Evolutionary conservation across 805 yeast genomes (phyloP).

Genomic region (Pichia kluyveri): DNA sequence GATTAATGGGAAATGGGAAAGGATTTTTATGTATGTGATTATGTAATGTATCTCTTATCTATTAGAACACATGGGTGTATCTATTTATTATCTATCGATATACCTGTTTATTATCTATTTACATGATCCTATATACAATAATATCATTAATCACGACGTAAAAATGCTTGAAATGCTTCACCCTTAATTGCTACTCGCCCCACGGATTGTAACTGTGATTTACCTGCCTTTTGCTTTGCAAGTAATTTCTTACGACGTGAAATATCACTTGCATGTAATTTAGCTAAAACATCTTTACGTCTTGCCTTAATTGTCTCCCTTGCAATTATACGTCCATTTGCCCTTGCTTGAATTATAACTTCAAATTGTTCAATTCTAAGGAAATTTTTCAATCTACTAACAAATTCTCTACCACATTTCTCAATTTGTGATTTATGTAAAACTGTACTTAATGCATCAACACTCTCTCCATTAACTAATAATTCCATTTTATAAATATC

Average conservation of each 20-base stretch:
- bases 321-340: slow-evolving; percentile 72
- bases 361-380: slow-evolving; percentile 80
- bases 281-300: slow-evolving; percentile 90
- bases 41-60: no score
- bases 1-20: no score
- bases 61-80: no score
- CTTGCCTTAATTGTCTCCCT: slow-evolving; percentile 91
- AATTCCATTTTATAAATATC: slow-evolving; percentile 83
- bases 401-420: slow-evolving; percentile 71
- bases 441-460: slow-evolving; percentile 88
- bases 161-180: slow-evolving; percentile 84
- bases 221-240: slow-evolving; percentile 89
- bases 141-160: slow-evolving; percentile 29
- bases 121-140: no score
- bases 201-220: slow-evolving; percentile 67
- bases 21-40: no score
- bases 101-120: no score
- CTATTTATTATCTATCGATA: no score
- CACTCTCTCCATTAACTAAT: slow-evolving; percentile 78
- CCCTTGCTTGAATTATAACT: slow-evolving; percentile 85
- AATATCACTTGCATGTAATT: slow-evolving; percentile 87
- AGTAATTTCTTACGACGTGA: slow-evolving; percentile 82
- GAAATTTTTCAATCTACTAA: slow-evolving; percentile 69
- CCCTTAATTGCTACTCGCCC: slow-evolving; percentile 74
- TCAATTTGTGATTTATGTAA: slow-evolving; percentile 77